phyloP scores from a whole-genome alignment of 2,329 filamentous ascomycete species.

The Ramichloridium luteum region DNA sequence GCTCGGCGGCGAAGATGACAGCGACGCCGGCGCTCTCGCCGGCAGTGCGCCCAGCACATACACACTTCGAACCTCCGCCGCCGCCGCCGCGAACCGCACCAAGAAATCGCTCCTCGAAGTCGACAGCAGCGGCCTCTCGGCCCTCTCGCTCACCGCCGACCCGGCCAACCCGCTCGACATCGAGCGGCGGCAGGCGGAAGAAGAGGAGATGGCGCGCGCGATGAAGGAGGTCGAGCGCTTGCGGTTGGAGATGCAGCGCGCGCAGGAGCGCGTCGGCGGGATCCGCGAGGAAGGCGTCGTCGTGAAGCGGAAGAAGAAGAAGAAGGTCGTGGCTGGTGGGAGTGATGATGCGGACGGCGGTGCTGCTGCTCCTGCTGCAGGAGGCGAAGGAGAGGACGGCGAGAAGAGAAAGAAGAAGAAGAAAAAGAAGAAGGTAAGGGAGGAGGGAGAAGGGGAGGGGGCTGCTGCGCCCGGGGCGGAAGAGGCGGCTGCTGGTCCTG shows the following conservation, averaged over 20 bases:
- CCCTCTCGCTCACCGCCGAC: constrained; percentile 54
- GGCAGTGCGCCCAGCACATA: too few relatives aligned
- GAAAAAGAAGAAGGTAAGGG: constrained; percentile 7
- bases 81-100: constrained; percentile 10
- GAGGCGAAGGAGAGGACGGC: constrained; percentile 6
- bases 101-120: constrained; percentile 68
- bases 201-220: constrained; percentile 78
- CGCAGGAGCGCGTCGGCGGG: constrained; percentile 63
- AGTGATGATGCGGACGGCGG: constrained; percentile 9
- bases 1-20: constrained; percentile 26
- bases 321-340: constrained; percentile 25
- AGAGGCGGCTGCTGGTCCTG: too few relatives aligned
- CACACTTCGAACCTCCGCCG: too few relatives aligned
- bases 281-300: constrained; percentile 53
- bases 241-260: constrained; percentile 77
- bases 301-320: constrained; percentile 44
- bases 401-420: constrained; percentile 27
- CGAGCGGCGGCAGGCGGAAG: constrained; percentile 60
- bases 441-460: constrained; percentile 5
- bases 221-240: constrained; percentile 80
- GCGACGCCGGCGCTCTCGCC: constrained; percentile 7
- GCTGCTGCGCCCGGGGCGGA: constrained; percentile 11
- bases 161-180: constrained; percentile 38
- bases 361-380: too few relatives aligned
- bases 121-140: constrained; percentile 69